These are phyloP conservation scores for Inonotus obliquus DNA, from an alignment of 1,284 basidiomycete species.

Conservation along the genomic window DNA sequence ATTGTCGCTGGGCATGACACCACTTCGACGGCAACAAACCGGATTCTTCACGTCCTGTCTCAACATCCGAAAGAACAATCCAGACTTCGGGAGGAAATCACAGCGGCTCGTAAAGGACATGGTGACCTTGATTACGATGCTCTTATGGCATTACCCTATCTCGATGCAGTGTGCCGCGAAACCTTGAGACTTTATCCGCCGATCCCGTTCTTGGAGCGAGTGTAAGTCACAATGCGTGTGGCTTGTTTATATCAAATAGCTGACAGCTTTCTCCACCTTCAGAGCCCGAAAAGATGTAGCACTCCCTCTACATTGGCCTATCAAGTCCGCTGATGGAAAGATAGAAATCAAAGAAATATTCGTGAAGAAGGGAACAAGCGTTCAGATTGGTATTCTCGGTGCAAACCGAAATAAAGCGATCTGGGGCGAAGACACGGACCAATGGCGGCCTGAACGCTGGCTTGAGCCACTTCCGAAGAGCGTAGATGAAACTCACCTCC, in stretches of 20 bases:
- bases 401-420: conserved; percentile 20
- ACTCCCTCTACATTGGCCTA: conserved; percentile 20
- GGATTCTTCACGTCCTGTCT: conserved; percentile 25
- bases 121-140: conserved; percentile 28
- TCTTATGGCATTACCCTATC: conserved; percentile 27
- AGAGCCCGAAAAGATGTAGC: conserved; percentile 15
- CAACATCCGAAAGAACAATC: conserved; percentile 24
- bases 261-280: background rate
- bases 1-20: conserved; percentile 29
- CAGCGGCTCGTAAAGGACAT: conserved; percentile 19
- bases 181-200: conserved; percentile 24
- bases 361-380: conserved; percentile 20
- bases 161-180: conserved; percentile 32
- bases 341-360: conserved; percentile 14
- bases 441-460: conserved; percentile 25
- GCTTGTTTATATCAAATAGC: background rate
- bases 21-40: conserved; percentile 25
- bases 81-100: conserved; percentile 26
- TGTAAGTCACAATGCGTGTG: conserved; percentile 3
- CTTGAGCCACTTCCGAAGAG: conserved; percentile 12
- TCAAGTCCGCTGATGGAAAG: conserved; percentile 13
- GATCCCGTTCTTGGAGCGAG: conserved; percentile 1
- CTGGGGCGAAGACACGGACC: conserved; percentile 22
- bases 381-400: conserved; percentile 20
- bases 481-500: conserved; percentile 15